These are phyloP conservation scores for Graphium sp. DNA, from an alignment of 2,329 filamentous ascomycete species.

Conservation along the genomic window DNA sequence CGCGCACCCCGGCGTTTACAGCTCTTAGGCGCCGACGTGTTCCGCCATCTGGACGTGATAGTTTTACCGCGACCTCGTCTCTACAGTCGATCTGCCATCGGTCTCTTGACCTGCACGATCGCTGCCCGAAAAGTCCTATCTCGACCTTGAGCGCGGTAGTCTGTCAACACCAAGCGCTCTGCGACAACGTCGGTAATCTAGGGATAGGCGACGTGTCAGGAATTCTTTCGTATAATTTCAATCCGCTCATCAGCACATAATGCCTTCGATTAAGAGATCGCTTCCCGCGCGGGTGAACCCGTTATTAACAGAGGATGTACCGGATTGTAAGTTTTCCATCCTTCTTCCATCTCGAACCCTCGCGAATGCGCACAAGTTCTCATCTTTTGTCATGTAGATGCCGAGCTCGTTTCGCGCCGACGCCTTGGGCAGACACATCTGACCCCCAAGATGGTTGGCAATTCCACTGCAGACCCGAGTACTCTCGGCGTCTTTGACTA, in stretches of 20 bases:
- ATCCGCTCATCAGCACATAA: slow-evolving; percentile 10
- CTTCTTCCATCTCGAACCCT: neutral
- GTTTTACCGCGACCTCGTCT: too few relatives aligned
- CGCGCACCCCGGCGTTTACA: too few relatives aligned
- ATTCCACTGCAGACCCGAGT: slow-evolving; percentile 56
- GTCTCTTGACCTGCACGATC: neutral
- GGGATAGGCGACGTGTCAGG: slow-evolving; percentile 2
- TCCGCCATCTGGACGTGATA: too few relatives aligned
- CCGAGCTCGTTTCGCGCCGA: slow-evolving; percentile 64
- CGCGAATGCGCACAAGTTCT: neutral
- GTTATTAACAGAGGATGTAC: slow-evolving; percentile 43
- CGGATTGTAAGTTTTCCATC: slow-evolving; percentile 12
- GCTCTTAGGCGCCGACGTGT: too few relatives aligned
- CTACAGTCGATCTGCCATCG: neutral
- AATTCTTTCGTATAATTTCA: slow-evolving; percentile 1
- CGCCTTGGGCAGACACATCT: slow-evolving; percentile 88
- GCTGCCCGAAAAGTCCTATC: neutral
- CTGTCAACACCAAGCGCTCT: too few relatives aligned
- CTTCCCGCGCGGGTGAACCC: slow-evolving; percentile 45
- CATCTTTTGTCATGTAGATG: slow-evolving; percentile 26
- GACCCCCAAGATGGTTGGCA: slow-evolving; percentile 60
- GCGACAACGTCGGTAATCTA: too few relatives aligned
- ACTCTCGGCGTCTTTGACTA: slow-evolving; percentile 84
- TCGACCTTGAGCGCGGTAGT: neutral
- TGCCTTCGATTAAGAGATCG: slow-evolving; percentile 14